Evolutionary conservation across 2,329 filamentous ascomycete genomes (phyloP).

Genomic region (Chaetomium sp.): DNA sequence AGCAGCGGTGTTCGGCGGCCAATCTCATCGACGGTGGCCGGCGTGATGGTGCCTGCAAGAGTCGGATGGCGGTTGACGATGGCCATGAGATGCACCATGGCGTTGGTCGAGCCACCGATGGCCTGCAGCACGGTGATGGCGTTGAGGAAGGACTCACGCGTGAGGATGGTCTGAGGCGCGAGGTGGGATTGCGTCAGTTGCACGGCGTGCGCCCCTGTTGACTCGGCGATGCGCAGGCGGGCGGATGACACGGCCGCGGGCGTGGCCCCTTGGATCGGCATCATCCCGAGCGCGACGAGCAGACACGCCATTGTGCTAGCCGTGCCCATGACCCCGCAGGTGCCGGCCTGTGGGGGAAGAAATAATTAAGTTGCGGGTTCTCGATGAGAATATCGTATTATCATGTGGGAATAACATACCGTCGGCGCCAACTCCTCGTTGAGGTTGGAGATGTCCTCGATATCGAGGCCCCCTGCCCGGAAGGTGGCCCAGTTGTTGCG

Average conservation of each 20-base stretch:
- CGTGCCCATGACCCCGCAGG: conserved; percentile 87
- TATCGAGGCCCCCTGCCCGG: conserved; percentile 57
- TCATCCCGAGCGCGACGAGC: conserved; percentile 75
- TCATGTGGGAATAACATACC: conserved; percentile 32
- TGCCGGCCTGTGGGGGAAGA: conserved; percentile 48
- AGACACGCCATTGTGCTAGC: conserved; percentile 86
- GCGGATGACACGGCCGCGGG: conserved; percentile 72
- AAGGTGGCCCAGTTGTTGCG: conserved; percentile 67
- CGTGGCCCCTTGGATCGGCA: conserved; percentile 68
- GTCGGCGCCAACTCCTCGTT: conserved; percentile 70
- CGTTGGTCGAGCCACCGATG: conserved; percentile 79
- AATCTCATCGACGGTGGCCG: conserved; percentile 74
- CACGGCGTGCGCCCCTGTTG: conserved; percentile 64
- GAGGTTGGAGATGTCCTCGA: conserved; percentile 63
- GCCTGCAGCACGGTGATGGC: conserved; percentile 82
- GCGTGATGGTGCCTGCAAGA: conserved; percentile 56
- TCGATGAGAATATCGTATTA: not conserved
- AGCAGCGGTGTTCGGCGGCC: conserved; percentile 73
- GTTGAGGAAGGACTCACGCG: conserved; percentile 72
- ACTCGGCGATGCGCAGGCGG: conserved; percentile 74
- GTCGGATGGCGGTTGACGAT: conserved; percentile 69
- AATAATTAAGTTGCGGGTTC: not conserved
- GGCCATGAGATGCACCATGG: conserved; percentile 77
- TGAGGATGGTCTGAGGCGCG: conserved; percentile 62
- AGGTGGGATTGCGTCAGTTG: conserved; percentile 53